phyloP scores from a whole-genome alignment of 768 basidiomycete species.

The Boletus barrowsii region DNA sequence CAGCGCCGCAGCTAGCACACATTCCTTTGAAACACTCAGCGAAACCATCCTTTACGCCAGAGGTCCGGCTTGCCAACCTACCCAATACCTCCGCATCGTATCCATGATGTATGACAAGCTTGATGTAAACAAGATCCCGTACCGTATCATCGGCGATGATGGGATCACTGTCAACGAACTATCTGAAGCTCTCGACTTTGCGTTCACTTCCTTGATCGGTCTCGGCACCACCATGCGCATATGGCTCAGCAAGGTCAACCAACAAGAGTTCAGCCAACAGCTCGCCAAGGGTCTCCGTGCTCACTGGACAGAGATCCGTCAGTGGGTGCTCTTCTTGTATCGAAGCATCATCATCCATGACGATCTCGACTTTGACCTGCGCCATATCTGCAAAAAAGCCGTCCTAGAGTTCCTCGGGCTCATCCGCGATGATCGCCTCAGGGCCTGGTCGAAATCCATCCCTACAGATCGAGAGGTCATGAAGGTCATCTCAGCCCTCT shows the following conservation, averaged over 20 bases:
- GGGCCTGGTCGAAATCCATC: slow-evolving; percentile 24
- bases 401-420: slow-evolving; percentile 27
- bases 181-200: slow-evolving; percentile 8
- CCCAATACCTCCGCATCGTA: slow-evolving; percentile 24
- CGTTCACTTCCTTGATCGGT: slow-evolving; percentile 11
- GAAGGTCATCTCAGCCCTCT: slow-evolving; percentile 26
- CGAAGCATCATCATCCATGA: slow-evolving; percentile 7
- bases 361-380: slow-evolving; percentile 3
- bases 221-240: slow-evolving; percentile 22
- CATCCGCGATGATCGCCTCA: slow-evolving; percentile 20
- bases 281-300: slow-evolving; percentile 14
- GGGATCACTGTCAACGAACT: background rate
- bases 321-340: slow-evolving; percentile 27
- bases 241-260: slow-evolving; percentile 15
- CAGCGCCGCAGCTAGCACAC: slow-evolving; percentile 3
- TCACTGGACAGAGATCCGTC: slow-evolving; percentile 26
- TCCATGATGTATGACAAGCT: slow-evolving; percentile 23
- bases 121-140: slow-evolving; percentile 17
- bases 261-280: slow-evolving; percentile 8
- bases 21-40: slow-evolving; percentile 13
- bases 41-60: slow-evolving; percentile 11
- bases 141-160: slow-evolving; percentile 1
- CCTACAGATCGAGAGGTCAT: slow-evolving; percentile 24
- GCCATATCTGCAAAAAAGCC: slow-evolving; percentile 23
- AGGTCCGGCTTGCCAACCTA: slow-evolving; percentile 8